A percentile compares a stretch with the other conserved stretches of the same genome.
These are phyloP conservation scores for Debaryomyces singareniensis DNA, from an alignment of 1,139 yeast genomes.

Conservation along the genomic window DNA sequence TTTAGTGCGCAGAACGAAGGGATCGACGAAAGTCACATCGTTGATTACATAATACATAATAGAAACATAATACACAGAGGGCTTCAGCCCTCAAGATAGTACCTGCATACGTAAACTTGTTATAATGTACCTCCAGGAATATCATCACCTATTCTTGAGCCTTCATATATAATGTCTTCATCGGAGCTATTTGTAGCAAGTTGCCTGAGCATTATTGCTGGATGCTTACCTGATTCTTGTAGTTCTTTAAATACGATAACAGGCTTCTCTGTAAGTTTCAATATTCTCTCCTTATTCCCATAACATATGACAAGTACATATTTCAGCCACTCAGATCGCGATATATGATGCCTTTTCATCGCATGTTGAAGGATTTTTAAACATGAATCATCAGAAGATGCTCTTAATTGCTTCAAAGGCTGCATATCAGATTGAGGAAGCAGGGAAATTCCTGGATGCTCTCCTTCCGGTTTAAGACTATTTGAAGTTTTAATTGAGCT, in stretches of 20 bases:
- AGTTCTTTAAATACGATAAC: slow-evolving; percentile 82
- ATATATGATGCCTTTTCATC: slow-evolving; percentile 77
- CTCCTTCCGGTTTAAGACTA: background rate
- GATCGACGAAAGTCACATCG: too few relatives aligned
- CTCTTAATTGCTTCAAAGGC: slow-evolving; percentile 79
- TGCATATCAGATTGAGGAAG: slow-evolving; percentile 29
- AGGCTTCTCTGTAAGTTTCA: slow-evolving; percentile 84
- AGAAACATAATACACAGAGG: too few relatives aligned
- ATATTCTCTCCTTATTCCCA: slow-evolving; percentile 82
- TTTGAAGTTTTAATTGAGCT: slow-evolving; percentile 13
- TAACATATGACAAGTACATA: slow-evolving; percentile 87
- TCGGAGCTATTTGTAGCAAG: slow-evolving; percentile 45
- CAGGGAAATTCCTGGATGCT: slow-evolving; percentile 4
- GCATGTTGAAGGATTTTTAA: slow-evolving; percentile 85
- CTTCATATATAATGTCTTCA: slow-evolving; percentile 29
- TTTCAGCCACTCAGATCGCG: slow-evolving; percentile 79
- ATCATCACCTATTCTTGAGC: slow-evolving; percentile 39
- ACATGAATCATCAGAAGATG: slow-evolving; percentile 90
- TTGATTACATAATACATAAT: background rate
- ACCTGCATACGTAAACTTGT: too few relatives aligned
- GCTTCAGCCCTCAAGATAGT: too few relatives aligned
- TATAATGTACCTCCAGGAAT: slow-evolving; percentile 50
- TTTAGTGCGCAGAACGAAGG: slow-evolving; percentile 1
- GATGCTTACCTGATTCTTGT: slow-evolving; percentile 81
- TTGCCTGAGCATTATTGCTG: slow-evolving; percentile 89